phyloP scores from a whole-genome alignment of 768 basidiomycete species.

The Serpula lacrymans region DNA sequence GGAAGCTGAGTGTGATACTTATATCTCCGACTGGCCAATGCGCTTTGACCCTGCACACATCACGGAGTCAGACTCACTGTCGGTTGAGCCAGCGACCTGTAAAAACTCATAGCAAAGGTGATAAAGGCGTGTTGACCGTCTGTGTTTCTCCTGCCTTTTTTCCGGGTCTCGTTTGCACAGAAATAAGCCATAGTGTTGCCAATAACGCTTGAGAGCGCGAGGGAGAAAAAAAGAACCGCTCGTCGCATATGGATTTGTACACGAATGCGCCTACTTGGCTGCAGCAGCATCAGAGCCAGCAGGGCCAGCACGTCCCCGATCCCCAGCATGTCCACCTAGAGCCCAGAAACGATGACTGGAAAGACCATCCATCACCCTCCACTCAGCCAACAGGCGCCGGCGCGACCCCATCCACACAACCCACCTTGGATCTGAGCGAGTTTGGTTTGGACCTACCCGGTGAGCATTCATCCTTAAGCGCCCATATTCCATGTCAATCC shows the following conservation, averaged over 20 bases:
- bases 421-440: slow-evolving; percentile 39
- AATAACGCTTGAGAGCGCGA: slow-evolving; percentile 41
- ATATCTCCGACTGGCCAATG: slow-evolving; percentile 27
- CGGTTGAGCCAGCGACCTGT: slow-evolving; percentile 33
- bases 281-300: slow-evolving; percentile 36
- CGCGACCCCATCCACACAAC: slow-evolving; percentile 20
- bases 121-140: slow-evolving; percentile 36
- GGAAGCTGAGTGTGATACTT: slow-evolving; percentile 17
- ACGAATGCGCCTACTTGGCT: slow-evolving; percentile 39
- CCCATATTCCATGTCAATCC: slow-evolving; percentile 17
- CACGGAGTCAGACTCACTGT: slow-evolving; percentile 37
- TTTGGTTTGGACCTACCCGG: slow-evolving; percentile 42
- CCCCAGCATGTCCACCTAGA: slow-evolving; percentile 30
- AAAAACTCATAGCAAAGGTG: slow-evolving; percentile 35
- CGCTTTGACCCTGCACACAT: slow-evolving; percentile 35
- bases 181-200: slow-evolving; percentile 45
- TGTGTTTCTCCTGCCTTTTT: slow-evolving; percentile 33
- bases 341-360: slow-evolving; percentile 36
- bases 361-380: slow-evolving; percentile 29
- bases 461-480: slow-evolving; percentile 33
- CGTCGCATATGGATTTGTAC: slow-evolving; percentile 43
- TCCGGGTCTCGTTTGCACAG: slow-evolving; percentile 37
- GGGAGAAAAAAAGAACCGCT: slow-evolving; percentile 40
- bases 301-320: slow-evolving; percentile 27
- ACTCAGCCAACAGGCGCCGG: slow-evolving; percentile 23